These are phyloP conservation scores for Malus hybrid DNA, from an alignment of 331 rosid species.

Conservation along the genomic window DNA sequence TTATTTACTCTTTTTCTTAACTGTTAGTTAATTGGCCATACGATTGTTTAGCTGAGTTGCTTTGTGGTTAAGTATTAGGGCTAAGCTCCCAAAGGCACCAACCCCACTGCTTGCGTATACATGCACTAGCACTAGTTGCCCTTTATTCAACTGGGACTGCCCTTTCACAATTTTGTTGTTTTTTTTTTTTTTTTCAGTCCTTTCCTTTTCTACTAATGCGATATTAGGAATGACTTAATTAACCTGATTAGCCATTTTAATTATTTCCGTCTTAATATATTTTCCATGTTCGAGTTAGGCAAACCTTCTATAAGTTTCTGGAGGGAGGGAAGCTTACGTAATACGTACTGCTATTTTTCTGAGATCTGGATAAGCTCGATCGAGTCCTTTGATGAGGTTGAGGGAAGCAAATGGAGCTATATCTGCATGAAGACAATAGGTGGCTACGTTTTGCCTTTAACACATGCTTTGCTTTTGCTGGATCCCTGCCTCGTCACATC, in stretches of 20 bases:
- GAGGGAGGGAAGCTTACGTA: not conserved
- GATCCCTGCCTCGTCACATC: conserved; percentile 18
- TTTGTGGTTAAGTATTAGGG: conserved; percentile 9
- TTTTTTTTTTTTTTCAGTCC: not conserved
- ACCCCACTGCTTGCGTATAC: not conserved
- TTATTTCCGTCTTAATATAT: not conserved
- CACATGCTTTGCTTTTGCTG: not conserved
- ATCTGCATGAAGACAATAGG: not conserved
- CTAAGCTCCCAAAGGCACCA: not conserved
- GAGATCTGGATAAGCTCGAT: conserved; percentile 9
- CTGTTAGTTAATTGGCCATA: not conserved
- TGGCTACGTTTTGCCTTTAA: not conserved
- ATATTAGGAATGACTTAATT: not conserved
- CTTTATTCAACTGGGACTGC: not conserved
- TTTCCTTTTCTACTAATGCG: not conserved
- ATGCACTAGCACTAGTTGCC: not conserved
- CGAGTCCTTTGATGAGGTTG: not conserved
- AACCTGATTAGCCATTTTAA: not conserved
- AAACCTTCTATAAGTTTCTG: not conserved
- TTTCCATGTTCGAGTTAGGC: not conserved
- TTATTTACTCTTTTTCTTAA: not conserved
- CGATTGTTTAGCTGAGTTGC: not conserved
- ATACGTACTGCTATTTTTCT: not conserved
- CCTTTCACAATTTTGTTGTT: not conserved
- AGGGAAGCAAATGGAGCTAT: not conserved